phyloP scores from a whole-genome alignment of 441 rosid genomes.

The Macaranga tanarius region DNA sequence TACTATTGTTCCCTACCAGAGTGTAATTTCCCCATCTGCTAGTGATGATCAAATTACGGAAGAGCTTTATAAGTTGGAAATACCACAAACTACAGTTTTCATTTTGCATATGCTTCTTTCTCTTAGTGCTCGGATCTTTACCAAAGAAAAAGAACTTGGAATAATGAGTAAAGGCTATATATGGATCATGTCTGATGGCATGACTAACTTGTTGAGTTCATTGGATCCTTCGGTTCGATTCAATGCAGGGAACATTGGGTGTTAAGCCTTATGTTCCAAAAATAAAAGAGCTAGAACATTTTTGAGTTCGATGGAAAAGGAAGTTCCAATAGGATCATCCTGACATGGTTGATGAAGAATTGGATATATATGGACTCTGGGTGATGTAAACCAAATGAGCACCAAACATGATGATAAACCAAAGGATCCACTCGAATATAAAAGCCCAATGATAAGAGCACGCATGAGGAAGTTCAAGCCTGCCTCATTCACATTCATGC shows the following conservation, averaged over 20 bases:
- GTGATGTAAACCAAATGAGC: too few species aligned
- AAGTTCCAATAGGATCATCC: conserved; percentile 36
- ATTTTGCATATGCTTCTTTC: conserved; percentile 39
- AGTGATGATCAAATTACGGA: conserved; percentile 34
- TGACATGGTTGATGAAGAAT: not conserved
- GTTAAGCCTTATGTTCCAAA: conserved; percentile 37
- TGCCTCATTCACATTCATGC: too few species aligned
- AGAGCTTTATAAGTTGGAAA: conserved; percentile 56
- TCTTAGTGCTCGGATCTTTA: conserved; percentile 42
- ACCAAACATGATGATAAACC: too few species aligned
- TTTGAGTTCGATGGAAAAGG: conserved; percentile 40
- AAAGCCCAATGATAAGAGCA: too few species aligned
- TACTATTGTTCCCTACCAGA: conserved; percentile 38
- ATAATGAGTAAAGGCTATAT: conserved; percentile 56
- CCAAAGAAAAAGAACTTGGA: conserved; percentile 44
- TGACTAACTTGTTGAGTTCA: conserved; percentile 27
- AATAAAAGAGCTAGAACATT: conserved; percentile 26
- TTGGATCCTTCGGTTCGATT: conserved; percentile 5
- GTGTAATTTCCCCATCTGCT: conserved; percentile 38
- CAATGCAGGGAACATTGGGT: conserved; percentile 61
- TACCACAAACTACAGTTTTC: conserved; percentile 55
- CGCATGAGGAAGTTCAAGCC: too few species aligned
- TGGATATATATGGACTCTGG: conserved; percentile 41
- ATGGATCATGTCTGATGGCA: conserved; percentile 55
- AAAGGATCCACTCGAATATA: too few species aligned